A percentile compares a stretch with the other conserved stretches of the same genome.
Conservation (phyloP, 148 eudicot genomes). For the Drosera capensis region DNA sequence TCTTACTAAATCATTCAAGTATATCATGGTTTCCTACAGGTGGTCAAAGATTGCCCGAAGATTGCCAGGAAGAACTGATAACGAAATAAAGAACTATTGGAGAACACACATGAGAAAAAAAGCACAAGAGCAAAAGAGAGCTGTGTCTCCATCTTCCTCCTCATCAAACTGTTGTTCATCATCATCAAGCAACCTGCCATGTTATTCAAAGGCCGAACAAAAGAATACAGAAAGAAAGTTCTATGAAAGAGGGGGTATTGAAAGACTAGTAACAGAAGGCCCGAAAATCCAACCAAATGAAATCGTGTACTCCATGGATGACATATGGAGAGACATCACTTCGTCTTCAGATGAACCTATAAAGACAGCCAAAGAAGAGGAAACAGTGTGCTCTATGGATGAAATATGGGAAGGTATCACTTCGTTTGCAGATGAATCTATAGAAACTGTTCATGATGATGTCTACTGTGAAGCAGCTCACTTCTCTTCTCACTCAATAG, state of each 20-base stretch:
- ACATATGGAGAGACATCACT: slow-evolving; percentile 81
- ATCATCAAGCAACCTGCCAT: slow-evolving; percentile 19
- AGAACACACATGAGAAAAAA: slow-evolving; percentile 82
- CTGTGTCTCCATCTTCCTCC: slow-evolving; percentile 33
- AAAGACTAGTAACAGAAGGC: slow-evolving; percentile 17
- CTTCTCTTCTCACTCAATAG: slow-evolving; percentile 23
- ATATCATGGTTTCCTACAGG: slow-evolving; percentile 17
- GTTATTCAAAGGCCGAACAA: slow-evolving; percentile 8
- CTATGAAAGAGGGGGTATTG: slow-evolving; percentile 3
- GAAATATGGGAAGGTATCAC: too few species aligned
- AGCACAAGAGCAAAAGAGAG: slow-evolving; percentile 58
- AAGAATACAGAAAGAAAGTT: slow-evolving; percentile 16
- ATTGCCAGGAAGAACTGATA: slow-evolving; percentile 78
- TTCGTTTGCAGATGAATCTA: too few species aligned
- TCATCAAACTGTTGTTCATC: slow-evolving; percentile 22
- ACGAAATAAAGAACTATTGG: slow-evolving; percentile 90
- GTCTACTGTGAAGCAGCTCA: slow-evolving; percentile 13
- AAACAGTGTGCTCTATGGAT: too few species aligned
- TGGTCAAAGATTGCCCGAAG: slow-evolving; percentile 76
- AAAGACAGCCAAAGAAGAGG: slow-evolving; percentile 29
- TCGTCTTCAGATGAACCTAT: slow-evolving; percentile 27
- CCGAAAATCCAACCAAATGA: slow-evolving; percentile 12
- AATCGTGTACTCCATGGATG: slow-evolving; percentile 47
- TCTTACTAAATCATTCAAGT: too few species aligned
- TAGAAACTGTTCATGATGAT: too few species aligned